Conservation (phyloP, 768 basidiomycete species). For the Serpula lacrymans region DNA sequence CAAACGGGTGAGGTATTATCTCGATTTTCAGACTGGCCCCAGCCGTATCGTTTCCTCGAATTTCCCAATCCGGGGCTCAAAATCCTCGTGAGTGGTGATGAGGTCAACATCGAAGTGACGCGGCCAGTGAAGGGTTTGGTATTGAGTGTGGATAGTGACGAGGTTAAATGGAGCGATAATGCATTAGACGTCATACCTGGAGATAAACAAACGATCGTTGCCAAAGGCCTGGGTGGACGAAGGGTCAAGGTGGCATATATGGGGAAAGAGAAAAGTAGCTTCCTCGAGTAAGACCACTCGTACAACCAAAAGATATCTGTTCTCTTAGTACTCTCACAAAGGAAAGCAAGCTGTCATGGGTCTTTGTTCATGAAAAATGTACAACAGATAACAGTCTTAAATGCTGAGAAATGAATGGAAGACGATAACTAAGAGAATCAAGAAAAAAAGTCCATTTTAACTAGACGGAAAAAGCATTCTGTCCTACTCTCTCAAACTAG, state of each 20-base stretch:
- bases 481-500: no score
- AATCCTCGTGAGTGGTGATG: constrained; percentile 5
- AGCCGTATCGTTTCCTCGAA: constrained; percentile 29
- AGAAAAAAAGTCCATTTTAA: no score
- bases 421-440: no score
- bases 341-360: no score
- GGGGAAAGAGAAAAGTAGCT: constrained; percentile 10
- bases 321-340: no score
- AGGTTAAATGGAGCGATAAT: constrained; percentile 27
- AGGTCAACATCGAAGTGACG: constrained; percentile 10
- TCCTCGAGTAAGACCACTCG: neutral
- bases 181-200: constrained; percentile 22
- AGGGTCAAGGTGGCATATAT: constrained; percentile 14
- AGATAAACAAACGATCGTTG: constrained; percentile 11
- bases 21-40: constrained; percentile 25
- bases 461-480: no score
- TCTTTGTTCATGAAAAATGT: no score
- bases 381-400: no score
- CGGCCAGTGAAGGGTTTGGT: constrained; percentile 21
- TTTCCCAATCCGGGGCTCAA: constrained; percentile 25
- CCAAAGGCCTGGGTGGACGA: constrained; percentile 8
- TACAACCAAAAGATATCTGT: neutral
- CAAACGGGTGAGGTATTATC: constrained; percentile 22
- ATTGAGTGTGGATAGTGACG: constrained; percentile 17
- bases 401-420: no score